Conservation (phyloP, 2,329 filamentous ascomycete genomes). For the Elsinoe arachidis region DNA sequence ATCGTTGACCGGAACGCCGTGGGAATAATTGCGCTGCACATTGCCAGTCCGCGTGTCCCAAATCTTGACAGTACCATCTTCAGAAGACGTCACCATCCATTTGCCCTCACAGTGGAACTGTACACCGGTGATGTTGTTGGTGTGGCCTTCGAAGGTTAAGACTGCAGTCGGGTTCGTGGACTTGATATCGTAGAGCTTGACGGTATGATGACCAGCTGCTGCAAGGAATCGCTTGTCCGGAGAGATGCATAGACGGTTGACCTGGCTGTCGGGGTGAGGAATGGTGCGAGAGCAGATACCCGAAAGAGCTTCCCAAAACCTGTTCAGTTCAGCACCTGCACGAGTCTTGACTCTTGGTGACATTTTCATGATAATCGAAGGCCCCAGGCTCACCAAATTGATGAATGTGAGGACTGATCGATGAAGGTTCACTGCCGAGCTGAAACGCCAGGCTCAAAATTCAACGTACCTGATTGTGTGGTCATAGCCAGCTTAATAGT, state of each 20-base stretch:
- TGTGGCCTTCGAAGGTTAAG: constrained; percentile 91
- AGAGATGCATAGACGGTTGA: constrained; percentile 96
- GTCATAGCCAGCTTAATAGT: constrained; percentile 56
- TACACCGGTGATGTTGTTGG: constrained; percentile 89
- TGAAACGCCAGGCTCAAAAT: not conserved
- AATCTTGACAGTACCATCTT: constrained; percentile 94
- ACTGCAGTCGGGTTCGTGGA: constrained; percentile 93
- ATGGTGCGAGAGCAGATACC: constrained; percentile 98
- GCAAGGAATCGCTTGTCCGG: constrained; percentile 95
- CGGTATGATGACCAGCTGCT: constrained; percentile 69
- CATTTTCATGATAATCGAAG: constrained; percentile 6
- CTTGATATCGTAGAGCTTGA: constrained; percentile 98
- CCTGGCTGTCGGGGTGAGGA: constrained; percentile 94
- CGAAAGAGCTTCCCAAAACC: constrained; percentile 97
- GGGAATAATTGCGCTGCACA: constrained; percentile 87
- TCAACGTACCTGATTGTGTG: constrained; percentile 60
- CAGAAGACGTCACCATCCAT: constrained; percentile 98
- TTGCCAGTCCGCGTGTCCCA: constrained; percentile 84
- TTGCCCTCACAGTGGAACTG: constrained; percentile 98
- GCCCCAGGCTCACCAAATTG: not conserved
- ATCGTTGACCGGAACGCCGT: constrained; percentile 85
- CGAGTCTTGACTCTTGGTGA: not conserved
- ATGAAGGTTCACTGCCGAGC: not conserved
- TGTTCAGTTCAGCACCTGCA: constrained; percentile 30
- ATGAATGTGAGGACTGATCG: not conserved